phyloP scores from a whole-genome alignment of 331 rosid genomes.

The Arachis monticola region DNA sequence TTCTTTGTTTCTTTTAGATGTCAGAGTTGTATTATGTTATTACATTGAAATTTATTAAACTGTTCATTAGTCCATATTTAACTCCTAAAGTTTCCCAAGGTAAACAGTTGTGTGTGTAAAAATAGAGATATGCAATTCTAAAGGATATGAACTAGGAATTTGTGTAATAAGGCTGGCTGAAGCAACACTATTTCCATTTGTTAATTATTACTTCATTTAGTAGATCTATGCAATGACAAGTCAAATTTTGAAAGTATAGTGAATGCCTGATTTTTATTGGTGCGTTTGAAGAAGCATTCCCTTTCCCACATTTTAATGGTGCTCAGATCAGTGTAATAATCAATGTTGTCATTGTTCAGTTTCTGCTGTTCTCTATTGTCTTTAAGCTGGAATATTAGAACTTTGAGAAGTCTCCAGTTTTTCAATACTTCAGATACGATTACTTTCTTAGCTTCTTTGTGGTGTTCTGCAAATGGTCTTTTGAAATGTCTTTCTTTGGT shows the following conservation, averaged over 20 bases:
- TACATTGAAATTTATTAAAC: slow-evolving; percentile 16
- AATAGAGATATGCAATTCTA: slow-evolving; percentile 1
- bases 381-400: not conserved
- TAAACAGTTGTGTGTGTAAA: slow-evolving; percentile 1
- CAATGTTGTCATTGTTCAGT: not conserved
- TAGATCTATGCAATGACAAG: not conserved
- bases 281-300: not conserved
- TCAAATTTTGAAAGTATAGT: not conserved
- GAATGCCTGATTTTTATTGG: too few relatives aligned
- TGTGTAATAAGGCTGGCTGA: not conserved
- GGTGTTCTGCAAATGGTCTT: not conserved
- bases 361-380: not conserved
- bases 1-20: slow-evolving; percentile 36
- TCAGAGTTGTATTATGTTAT: not conserved
- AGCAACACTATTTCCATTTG: not conserved
- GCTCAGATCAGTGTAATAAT: not conserved
- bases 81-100: slow-evolving; percentile 1
- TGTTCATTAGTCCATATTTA: slow-evolving; percentile 9
- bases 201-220: not conserved
- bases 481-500: not conserved
- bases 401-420: not conserved
- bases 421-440: not conserved
- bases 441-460: not conserved
- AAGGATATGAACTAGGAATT: not conserved
- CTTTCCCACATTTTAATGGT: not conserved